Evolutionary conservation across 2,329 filamentous ascomycete species (phyloP), one percentile per base, ranked within the genome.

Genomic region (Aspergillus fructus): DNA sequence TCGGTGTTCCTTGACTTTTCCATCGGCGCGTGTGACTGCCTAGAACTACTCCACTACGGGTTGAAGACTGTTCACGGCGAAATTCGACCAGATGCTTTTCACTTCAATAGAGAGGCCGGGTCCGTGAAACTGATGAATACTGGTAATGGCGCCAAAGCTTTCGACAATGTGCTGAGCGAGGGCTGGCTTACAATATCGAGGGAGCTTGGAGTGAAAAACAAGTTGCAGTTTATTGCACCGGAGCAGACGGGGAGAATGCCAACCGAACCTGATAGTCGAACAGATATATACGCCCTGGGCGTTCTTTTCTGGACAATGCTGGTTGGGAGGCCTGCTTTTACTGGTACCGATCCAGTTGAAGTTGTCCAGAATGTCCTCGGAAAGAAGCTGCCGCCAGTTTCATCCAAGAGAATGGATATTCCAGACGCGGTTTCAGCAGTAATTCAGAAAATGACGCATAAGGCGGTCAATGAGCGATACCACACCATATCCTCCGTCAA

Each of bases 211-310:
- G 90, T 92, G 41, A 92, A 91, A 75, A 88, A 93, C 69, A 96
- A 96, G 74, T 80, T 97, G 19, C 86, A 93, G 51, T 97, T 91
- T 70, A 96, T 97, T 70, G 93, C 92, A 47, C 93, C 93, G 0
- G 93, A 97, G 71, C 93, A 97, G 78, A 97, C 93, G 2, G 93
- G 93, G 13, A 87, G 93, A 19, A 89, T 97, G 83, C 90, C 92
- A 3, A 91, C 90, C 3, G 93, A 97, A 72, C 93, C 93, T 1
- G 93, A 97, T 74, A 90, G 85, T 43, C 85, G 93, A 41, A 97
- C 93, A 15, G 93, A 97, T 73, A 96, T 97, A 33, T 97, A 97
- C 76, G 93, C 91, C 0, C 79, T 97, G 1, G 93, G 93, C 4
- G 87, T 97, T 40, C 75, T 97, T 1, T 93, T 97, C 72, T 97